These are phyloP conservation scores for Yamadazyma buinensis DNA, from an alignment of 1,139 yeast genomes.

Conservation along the genomic window DNA sequence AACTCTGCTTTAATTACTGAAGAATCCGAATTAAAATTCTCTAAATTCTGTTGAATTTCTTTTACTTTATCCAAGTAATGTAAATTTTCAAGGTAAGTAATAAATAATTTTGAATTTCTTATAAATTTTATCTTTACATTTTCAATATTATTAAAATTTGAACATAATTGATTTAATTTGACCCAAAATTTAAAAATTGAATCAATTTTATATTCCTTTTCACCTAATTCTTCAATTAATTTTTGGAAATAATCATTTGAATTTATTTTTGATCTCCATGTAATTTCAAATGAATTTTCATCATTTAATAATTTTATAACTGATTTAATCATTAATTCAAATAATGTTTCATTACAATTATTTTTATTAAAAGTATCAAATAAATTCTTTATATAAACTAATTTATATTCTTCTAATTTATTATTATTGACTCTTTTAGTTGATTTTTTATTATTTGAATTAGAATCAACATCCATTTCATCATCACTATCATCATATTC, in stretches of 20 bases:
- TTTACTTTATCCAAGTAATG: conserved; percentile 14
- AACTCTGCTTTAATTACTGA: conserved; percentile 30
- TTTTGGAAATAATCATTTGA: conserved; percentile 33
- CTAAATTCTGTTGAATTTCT: conserved; percentile 20
- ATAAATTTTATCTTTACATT: conserved; percentile 54
- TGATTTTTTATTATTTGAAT: background rate
- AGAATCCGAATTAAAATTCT: conserved; percentile 27
- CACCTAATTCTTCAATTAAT: conserved; percentile 11
- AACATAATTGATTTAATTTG: conserved; percentile 26
- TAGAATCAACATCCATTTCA: conserved; percentile 19
- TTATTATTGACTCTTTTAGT: conserved; percentile 12
- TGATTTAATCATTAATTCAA: conserved; percentile 22
- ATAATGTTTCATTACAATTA: conserved; percentile 17
- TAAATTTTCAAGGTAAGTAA: conserved; percentile 14
- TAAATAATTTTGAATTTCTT: conserved; percentile 24
- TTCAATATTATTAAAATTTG: conserved; percentile 51
- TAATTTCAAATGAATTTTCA: conserved; percentile 30
- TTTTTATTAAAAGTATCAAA: conserved; percentile 23
- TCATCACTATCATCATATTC: conserved; percentile 28
- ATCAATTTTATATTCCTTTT: conserved; percentile 12
- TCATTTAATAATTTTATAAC: conserved; percentile 19
- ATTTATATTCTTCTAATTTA: conserved; percentile 36
- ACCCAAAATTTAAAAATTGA: conserved; percentile 21
- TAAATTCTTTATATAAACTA: conserved; percentile 29
- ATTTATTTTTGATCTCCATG: conserved; percentile 59